These are phyloP conservation scores for Trypanosoma melophagium DNA, from an alignment of 208 protist species.

Conservation along the genomic window DNA sequence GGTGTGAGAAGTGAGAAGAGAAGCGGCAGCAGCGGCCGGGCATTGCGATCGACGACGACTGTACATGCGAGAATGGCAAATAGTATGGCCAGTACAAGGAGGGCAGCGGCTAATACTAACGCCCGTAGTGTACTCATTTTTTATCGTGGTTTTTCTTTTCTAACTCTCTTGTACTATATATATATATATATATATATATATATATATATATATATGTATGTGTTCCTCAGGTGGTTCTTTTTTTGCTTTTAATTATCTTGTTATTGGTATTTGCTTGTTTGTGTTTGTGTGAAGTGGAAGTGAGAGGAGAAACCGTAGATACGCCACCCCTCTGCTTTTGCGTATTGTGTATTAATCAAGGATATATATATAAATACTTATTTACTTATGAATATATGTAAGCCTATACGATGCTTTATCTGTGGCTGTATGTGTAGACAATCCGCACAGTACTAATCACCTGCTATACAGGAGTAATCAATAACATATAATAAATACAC, in stretches of 20 bases:
- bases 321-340: too few relatives aligned
- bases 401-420: too few relatives aligned
- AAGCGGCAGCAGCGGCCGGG: conserved; percentile 56
- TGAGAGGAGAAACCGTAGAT: too few relatives aligned
- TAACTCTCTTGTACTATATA: conserved; percentile 26
- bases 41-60: conserved; percentile 39
- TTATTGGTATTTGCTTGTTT: too few relatives aligned
- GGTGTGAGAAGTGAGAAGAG: conserved; percentile 51
- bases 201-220: background rate
- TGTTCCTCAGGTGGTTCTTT: background rate
- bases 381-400: too few relatives aligned
- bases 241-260: background rate
- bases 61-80: conserved; percentile 64
- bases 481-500: too few relatives aligned
- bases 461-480: too few relatives aligned
- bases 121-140: conserved; percentile 29
- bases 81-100: conserved; percentile 52
- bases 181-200: conserved; percentile 1
- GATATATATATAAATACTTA: too few relatives aligned
- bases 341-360: too few relatives aligned
- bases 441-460: too few relatives aligned
- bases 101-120: conserved; percentile 52
- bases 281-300: too few relatives aligned
- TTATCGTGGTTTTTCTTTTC: conserved; percentile 2
- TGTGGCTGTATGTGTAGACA: too few relatives aligned